These are phyloP conservation scores for Cyclotella distinguenda DNA, from an alignment of 108 stramenopile species.

Conservation along the genomic window DNA sequence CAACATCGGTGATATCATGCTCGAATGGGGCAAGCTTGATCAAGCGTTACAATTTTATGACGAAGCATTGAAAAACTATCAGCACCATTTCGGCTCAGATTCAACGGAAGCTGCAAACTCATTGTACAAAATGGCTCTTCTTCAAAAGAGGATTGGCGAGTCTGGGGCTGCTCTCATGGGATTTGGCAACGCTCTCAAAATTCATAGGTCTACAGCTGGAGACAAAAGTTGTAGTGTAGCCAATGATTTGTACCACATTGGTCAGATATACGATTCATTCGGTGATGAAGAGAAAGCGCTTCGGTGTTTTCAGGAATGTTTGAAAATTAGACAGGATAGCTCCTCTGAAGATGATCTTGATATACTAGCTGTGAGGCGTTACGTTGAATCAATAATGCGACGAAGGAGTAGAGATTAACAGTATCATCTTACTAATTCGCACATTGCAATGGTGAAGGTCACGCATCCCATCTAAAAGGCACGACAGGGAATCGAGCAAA, in stretches of 20 bases:
- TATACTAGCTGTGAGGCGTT: conserved; percentile 40
- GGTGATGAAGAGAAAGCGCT: conserved; percentile 34
- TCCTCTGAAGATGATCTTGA: conserved; percentile 41
- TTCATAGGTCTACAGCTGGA: conserved; percentile 35
- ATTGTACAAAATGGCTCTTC: conserved; percentile 59
- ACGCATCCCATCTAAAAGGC: too few species aligned
- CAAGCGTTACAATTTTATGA: conserved; percentile 45
- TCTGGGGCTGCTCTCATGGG: conserved; percentile 46
- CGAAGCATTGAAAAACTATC: conserved; percentile 41
- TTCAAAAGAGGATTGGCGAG: conserved; percentile 51
- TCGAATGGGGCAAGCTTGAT: conserved; percentile 44
- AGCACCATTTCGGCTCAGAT: conserved; percentile 50
- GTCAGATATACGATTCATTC: conserved; percentile 44
- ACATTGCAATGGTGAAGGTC: too few species aligned
- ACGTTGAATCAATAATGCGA: conserved; percentile 23
- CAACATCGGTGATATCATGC: conserved; percentile 35
- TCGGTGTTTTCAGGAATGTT: conserved; percentile 50
- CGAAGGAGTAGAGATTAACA: neutral
- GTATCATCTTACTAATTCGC: neutral
- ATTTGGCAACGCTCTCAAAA: conserved; percentile 56
- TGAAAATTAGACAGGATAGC: conserved; percentile 26
- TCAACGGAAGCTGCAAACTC: conserved; percentile 62
- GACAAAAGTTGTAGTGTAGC: conserved; percentile 45
- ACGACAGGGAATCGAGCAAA: too few species aligned
- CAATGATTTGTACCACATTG: conserved; percentile 33